Evolutionary conservation across 768 basidiomycete genomes (phyloP).

Genomic region (Galerina sulciceps): DNA sequence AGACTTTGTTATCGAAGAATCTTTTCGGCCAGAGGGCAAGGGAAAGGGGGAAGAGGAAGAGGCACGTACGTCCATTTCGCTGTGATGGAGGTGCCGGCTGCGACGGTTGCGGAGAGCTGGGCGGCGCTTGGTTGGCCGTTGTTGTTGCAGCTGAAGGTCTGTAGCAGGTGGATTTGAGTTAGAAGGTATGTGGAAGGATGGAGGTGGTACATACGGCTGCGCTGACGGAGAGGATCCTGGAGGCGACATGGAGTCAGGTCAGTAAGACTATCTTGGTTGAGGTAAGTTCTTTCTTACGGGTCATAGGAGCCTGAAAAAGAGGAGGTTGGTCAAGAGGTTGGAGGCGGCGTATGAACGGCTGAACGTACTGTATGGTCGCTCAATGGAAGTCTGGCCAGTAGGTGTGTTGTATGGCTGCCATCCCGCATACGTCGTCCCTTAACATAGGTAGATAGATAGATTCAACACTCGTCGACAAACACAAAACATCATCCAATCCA

Average conservation of each 20-base stretch:
- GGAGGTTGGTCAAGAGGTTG: too few relatives aligned
- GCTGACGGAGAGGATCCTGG: constrained; percentile 28
- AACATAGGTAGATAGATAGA: too few relatives aligned
- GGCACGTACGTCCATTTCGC: constrained; percentile 36
- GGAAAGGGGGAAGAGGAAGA: not conserved
- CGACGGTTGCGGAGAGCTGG: constrained; percentile 38
- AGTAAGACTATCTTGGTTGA: not conserved
- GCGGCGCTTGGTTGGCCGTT: constrained; percentile 33
- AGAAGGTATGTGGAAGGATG: not conserved
- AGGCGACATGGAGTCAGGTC: not conserved
- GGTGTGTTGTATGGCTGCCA: constrained; percentile 42
- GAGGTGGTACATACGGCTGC: constrained; percentile 15
- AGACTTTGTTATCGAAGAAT: not conserved
- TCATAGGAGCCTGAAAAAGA: constrained; percentile 30
- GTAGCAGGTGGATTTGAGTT: not conserved
- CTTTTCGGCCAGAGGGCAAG: too few relatives aligned
- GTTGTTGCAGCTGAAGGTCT: constrained; percentile 40
- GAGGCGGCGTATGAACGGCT: not conserved
- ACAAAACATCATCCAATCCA: not conserved
- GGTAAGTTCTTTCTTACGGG: constrained; percentile 27
- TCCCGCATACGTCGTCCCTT: constrained; percentile 34
- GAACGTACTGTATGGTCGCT: constrained; percentile 34
- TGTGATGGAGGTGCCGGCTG: constrained; percentile 34
- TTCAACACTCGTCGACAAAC: not conserved
- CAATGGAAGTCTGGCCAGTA: constrained; percentile 37